Evolutionary conservation across 257 asterid genomes (phyloP).

Genomic region (Solanum paucissectum): DNA sequence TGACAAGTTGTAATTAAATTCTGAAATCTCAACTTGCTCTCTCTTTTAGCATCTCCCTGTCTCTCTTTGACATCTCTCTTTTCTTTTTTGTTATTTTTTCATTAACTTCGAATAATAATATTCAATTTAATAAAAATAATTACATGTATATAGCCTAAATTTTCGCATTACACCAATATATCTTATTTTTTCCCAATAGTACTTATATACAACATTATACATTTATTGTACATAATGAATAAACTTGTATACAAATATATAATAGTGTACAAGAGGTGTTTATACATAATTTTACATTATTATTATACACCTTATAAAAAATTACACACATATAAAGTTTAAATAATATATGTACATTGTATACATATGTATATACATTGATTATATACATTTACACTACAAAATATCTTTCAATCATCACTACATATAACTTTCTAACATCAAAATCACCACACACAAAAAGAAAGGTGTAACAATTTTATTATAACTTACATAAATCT

Average conservation of each 20-base stretch:
- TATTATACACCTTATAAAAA: neutral
- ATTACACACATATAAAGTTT: neutral
- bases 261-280: neutral
- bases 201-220: no score
- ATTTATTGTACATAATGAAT: neutral
- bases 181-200: neutral
- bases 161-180: neutral
- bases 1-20: neutral
- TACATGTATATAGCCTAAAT: neutral
- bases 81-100: no score
- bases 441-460: no score
- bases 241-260: no score
- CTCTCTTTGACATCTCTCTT: neutral
- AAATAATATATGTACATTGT: no score
- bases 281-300: neutral
- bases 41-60: no score
- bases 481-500: no score
- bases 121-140: neutral
- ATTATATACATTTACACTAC: neutral
- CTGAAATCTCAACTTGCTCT: no score
- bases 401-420: neutral
- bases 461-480: no score
- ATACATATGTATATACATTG: no score
- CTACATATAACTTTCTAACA: neutral
- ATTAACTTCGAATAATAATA: no score